These are phyloP conservation scores for Sindora glabra DNA, from an alignment of 306 rosid species.

Conservation along the genomic window DNA sequence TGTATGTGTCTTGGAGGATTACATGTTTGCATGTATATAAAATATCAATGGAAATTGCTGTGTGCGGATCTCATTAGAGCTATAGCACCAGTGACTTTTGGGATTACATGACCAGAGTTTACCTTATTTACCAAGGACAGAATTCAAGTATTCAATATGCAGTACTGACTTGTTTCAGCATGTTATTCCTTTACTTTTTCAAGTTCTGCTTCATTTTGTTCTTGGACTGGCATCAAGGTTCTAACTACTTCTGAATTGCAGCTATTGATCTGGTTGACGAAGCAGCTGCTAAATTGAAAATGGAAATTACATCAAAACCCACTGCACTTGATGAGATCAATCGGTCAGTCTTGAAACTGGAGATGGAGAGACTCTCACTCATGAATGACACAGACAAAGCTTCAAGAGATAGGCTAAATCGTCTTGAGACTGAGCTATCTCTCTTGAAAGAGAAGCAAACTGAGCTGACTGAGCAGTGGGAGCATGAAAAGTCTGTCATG, in stretches of 20 bases:
- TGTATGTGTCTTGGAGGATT: neutral
- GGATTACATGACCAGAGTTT: neutral
- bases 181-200: neutral
- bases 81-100: neutral
- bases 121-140: neutral
- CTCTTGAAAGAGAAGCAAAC: slow-evolving; percentile 79
- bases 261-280: slow-evolving; percentile 98
- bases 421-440: slow-evolving; percentile 86
- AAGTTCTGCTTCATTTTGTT: neutral
- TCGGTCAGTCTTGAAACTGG: slow-evolving; percentile 84
- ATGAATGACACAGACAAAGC: slow-evolving; percentile 88
- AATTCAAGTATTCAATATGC: neutral
- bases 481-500: slow-evolving; percentile 96
- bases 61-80: neutral
- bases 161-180: neutral
- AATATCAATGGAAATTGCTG: slow-evolving; percentile 5
- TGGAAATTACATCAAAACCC: slow-evolving; percentile 98
- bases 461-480: slow-evolving; percentile 78
- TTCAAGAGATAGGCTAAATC: slow-evolving; percentile 75
- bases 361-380: slow-evolving; percentile 96
- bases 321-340: slow-evolving; percentile 95
- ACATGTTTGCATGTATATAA: neutral
- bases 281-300: slow-evolving; percentile 97
- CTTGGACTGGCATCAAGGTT: neutral
- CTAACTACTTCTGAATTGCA: slow-evolving; percentile 30